Evolutionary conservation across 2,329 filamentous ascomycete species (phyloP).

Genomic region (Colletotrichum tropicicola): DNA sequence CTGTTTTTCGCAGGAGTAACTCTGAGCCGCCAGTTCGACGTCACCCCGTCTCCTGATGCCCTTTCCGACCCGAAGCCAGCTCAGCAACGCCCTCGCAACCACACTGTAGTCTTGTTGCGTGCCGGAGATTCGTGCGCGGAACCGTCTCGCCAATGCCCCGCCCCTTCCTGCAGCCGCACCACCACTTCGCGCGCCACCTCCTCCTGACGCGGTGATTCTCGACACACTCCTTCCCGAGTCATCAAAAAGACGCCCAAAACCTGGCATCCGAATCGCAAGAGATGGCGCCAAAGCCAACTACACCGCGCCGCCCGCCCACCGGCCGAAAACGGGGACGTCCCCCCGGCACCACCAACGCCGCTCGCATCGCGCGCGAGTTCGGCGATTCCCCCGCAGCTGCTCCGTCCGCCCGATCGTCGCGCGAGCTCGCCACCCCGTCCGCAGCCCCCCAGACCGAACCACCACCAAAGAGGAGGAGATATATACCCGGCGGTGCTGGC

Average conservation of each 20-base stretch:
- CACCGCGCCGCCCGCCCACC: constrained; percentile 51
- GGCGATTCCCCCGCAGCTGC: constrained; percentile 41
- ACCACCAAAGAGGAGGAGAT: constrained; percentile 76
- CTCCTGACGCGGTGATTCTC: constrained; percentile 35
- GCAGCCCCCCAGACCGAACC: constrained; percentile 54
- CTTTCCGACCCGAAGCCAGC: constrained; percentile 14
- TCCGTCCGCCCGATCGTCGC: constrained; percentile 42
- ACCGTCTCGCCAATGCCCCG: constrained; percentile 31
- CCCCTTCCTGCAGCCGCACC: constrained; percentile 29
- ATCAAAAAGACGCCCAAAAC: constrained; percentile 21
- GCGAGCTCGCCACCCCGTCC: constrained; percentile 33
- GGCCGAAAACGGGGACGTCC: constrained; percentile 58
- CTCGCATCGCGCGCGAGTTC: constrained; percentile 48
- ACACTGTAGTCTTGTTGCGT: constrained; percentile 32
- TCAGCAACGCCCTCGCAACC: constrained; percentile 15
- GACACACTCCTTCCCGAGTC: constrained; percentile 6
- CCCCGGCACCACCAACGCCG: constrained; percentile 51
- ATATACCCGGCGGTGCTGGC: constrained; percentile 86
- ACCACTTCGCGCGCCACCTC: constrained; percentile 33
- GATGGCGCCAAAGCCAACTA: constrained; percentile 46
- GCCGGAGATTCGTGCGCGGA: constrained; percentile 29
- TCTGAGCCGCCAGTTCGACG: constrained; percentile 41
- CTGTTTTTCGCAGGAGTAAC: constrained; percentile 46
- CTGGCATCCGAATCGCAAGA: constrained; percentile 4
- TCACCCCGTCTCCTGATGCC: constrained; percentile 42